Conservation (phyloP, 2,329 filamentous ascomycete species). For the Diaporthe nobilis region DNA sequence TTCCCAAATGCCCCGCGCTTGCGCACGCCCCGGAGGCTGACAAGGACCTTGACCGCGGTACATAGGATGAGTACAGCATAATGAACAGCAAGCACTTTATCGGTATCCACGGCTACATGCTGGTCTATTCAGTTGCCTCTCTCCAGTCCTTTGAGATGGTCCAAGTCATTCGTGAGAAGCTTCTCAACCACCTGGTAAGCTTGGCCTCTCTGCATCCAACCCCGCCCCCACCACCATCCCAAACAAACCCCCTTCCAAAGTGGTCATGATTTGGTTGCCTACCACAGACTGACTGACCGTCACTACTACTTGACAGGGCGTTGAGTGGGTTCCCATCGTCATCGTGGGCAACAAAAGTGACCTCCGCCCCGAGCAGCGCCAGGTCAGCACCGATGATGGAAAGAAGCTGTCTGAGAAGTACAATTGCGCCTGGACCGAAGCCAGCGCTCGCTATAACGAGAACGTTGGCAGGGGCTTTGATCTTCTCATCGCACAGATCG, state of each 20-base stretch:
- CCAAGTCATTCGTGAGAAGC: conserved; percentile 95
- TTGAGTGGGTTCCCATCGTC: conserved; percentile 92
- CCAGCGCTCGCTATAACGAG: conserved; percentile 92
- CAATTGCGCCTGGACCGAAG: conserved; percentile 94
- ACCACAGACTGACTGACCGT: conserved; percentile 4
- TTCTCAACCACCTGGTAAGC: conserved; percentile 93
- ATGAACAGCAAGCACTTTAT: conserved; percentile 99
- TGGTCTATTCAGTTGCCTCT: conserved; percentile 97
- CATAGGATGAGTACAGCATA: conserved; percentile 96
- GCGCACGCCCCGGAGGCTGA: conserved; percentile 9
- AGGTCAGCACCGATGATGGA: conserved; percentile 89
- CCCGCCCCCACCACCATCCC: neutral
- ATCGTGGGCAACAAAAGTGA: conserved; percentile 99
- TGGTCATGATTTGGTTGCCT: neutral
- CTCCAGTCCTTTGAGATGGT: conserved; percentile 98
- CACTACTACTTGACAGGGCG: conserved; percentile 71
- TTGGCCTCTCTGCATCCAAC: neutral
- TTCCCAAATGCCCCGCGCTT: neutral
- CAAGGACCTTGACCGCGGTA: neutral
- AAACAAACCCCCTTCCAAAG: neutral
- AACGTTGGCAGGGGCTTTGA: conserved; percentile 96
- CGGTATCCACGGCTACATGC: conserved; percentile 98
- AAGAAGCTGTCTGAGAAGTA: conserved; percentile 88
- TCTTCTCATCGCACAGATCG: conserved; percentile 92
- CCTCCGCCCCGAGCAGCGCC: conserved; percentile 90